Percentiles rank a stretch among this genome's conserved stretches.
phyloP scores from a whole-genome alignment of 2,329 filamentous ascomycete species.

The Neurospora sp. region DNA sequence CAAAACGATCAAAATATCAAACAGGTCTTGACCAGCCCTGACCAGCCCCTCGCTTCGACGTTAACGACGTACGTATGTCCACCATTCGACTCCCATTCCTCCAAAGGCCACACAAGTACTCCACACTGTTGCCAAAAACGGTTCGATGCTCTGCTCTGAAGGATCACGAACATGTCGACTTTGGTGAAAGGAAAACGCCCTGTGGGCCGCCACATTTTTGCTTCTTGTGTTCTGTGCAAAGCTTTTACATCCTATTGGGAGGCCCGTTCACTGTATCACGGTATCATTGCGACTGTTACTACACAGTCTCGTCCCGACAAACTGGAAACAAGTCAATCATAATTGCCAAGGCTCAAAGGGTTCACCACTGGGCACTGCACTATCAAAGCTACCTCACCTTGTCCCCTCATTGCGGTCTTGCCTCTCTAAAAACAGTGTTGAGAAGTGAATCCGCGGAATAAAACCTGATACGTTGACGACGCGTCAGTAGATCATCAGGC shows the following conservation, averaged over 20 bases:
- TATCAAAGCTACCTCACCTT: neutral
- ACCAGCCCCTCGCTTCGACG: neutral
- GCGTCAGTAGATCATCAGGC: neutral
- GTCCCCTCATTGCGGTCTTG: neutral
- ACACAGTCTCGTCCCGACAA: neutral
- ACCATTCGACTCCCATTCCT: neutral
- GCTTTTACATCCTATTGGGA: neutral
- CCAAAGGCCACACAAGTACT: neutral
- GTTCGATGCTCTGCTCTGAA: neutral
- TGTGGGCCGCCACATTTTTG: neutral
- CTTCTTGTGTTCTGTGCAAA: neutral
- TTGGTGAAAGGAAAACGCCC: neutral
- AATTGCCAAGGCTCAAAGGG: neutral
- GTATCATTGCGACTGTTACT: neutral
- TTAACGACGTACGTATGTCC: neutral
- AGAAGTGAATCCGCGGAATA: neutral
- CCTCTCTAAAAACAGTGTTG: neutral
- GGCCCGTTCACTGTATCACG: neutral
- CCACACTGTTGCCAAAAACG: neutral
- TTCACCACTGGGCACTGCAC: neutral
- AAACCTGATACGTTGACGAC: neutral
- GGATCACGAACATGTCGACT: neutral
- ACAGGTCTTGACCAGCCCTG: neutral
- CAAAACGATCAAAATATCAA: neutral
- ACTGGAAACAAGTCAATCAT: neutral